Base-by-base conservation (phyloP, 768 basidiomycete species). In the Xerocomellus amylosporus region DNA sequence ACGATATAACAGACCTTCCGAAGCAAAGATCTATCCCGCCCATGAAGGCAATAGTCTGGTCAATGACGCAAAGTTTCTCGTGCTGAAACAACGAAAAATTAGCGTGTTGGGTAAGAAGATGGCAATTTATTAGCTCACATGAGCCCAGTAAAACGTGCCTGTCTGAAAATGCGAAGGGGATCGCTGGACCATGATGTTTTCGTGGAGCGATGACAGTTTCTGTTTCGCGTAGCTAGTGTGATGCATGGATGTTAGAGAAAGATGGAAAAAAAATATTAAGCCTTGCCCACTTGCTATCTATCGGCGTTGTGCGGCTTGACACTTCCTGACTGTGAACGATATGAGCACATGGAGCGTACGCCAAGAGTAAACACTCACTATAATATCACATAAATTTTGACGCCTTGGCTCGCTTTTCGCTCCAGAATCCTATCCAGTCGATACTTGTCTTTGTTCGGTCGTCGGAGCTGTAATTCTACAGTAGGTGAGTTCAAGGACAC, bases 61-160 rank as follows among this genome's bases (percentile, higher is more conserved):
- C 97, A 56, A 99, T 90, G 14, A 98, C 93, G 65, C 96, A 98
- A 58, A 99, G 67, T 68, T 99, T 99, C 77, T 99, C 97, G 71
- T 98, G 97, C 92, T 95, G 56, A 24, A 24, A 42, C 20, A 39
- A 30, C 15, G 19, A 51, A 22, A 58, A 24, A 8, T 52, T 24
- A 30, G 33, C 3, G 40, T 12, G 10, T 8, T 12, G 4, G 12
- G 8, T 36, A 14, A 26, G 26, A 13, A 24, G 12, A 44, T 14
- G 24, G 14, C 9, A 5, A 19, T 22, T 22, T 6, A 4, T 13
- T 73, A 31, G 8, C 87, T 62, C 65, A 96, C 94, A 74, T 98
- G 97, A 26, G 96, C 95, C 97, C 97, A 99, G 67, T 97, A 95
- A 69, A 96, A 93, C 3, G 94, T 98, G 13, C 95, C 95, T 0